These are phyloP conservation scores for Citrullus colocynthis DNA, from an alignment of 306 rosid genomes.

Conservation along the genomic window DNA sequence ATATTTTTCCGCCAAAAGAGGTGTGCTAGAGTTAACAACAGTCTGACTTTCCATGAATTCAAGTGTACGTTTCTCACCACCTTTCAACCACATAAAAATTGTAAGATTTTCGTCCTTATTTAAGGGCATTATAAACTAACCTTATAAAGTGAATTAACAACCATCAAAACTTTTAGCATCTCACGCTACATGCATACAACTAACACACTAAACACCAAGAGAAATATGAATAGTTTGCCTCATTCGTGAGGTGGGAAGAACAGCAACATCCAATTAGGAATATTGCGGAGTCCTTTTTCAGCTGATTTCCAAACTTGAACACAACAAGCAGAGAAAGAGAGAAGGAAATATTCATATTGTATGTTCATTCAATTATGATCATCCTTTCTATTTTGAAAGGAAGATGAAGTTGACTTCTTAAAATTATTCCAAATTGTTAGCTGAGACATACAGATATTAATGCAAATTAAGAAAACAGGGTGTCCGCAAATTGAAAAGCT, in stretches of 20 bases:
- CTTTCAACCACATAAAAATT: slow-evolving; percentile 23
- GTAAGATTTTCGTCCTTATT: slow-evolving; percentile 2
- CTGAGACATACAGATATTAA: background rate
- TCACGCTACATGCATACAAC: background rate
- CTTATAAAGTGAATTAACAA: background rate
- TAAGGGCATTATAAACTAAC: background rate
- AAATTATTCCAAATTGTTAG: background rate
- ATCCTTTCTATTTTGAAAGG: background rate
- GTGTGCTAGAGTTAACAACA: slow-evolving; percentile 46
- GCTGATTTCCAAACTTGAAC: background rate
- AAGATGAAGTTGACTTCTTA: background rate
- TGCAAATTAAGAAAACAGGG: background rate
- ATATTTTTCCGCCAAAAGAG: slow-evolving; percentile 69
- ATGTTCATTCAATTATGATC: background rate
- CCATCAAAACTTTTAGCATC: background rate
- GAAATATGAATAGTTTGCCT: background rate
- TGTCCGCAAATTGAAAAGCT: background rate
- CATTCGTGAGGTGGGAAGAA: background rate
- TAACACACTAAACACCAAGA: background rate
- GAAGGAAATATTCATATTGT: too few relatives aligned
- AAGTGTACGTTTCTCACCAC: slow-evolving; percentile 88
- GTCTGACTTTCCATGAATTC: slow-evolving; percentile 77
- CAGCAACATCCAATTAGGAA: background rate
- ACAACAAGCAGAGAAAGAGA: background rate
- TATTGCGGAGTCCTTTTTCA: background rate